These are phyloP conservation scores for Vanrija sp. DNA, from an alignment of 1,284 basidiomycete genomes.

Conservation along the genomic window DNA sequence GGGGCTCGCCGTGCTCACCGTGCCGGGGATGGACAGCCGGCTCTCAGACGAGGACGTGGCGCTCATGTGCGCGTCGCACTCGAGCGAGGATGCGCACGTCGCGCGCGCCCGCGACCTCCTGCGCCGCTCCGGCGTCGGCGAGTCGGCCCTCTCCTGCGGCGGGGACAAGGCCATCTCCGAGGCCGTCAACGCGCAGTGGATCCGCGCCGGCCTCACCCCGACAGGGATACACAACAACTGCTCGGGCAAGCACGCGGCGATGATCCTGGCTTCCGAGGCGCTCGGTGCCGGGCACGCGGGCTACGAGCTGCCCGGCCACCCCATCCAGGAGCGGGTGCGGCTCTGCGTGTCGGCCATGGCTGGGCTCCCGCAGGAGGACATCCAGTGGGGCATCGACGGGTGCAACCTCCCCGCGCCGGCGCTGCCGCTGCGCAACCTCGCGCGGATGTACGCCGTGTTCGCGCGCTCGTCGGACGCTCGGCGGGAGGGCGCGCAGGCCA, in stretches of 20 bases:
- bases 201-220: neutral
- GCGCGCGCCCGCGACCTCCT: neutral
- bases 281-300: neutral
- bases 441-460: slow-evolving; percentile 2
- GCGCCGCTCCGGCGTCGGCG: neutral
- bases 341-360: neutral
- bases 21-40: neutral
- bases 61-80: slow-evolving; percentile 6
- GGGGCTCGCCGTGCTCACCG: neutral
- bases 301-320: neutral
- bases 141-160: neutral
- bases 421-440: neutral
- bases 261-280: neutral
- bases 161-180: neutral
- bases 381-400: slow-evolving; percentile 4
- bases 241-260: slow-evolving; percentile 3
- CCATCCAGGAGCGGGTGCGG: neutral
- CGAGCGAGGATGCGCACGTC: neutral
- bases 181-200: neutral
- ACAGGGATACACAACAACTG: slow-evolving; percentile 2
- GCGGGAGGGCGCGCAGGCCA: neutral
- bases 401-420: slow-evolving; percentile 11
- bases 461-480: neutral
- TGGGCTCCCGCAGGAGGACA: neutral
- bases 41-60: neutral